Evolutionary conservation across 768 basidiomycete genomes (phyloP).

Genomic region (Kwoniella sp.): DNA sequence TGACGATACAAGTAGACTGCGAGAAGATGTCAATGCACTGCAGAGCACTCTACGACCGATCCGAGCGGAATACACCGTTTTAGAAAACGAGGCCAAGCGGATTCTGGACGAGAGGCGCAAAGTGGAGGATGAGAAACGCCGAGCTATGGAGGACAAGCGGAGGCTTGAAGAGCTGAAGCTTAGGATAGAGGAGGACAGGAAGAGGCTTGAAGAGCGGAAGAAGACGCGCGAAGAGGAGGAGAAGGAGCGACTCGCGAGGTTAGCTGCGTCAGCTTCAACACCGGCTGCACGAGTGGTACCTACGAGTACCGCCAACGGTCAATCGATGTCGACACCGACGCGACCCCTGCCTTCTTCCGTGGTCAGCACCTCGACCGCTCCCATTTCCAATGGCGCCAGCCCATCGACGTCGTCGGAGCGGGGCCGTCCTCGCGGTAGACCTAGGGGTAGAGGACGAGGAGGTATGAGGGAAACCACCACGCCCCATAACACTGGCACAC

Average conservation of each 20-base stretch:
- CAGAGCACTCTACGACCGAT: conserved; percentile 2
- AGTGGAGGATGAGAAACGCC: not conserved
- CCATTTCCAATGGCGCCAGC: not conserved
- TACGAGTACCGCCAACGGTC: not conserved
- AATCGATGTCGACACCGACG: not conserved
- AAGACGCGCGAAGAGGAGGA: conserved; percentile 30
- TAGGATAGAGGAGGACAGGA: conserved; percentile 25
- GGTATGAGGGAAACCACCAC: conserved; percentile 14
- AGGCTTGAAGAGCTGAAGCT: conserved; percentile 17
- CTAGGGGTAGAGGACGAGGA: conserved; percentile 23
- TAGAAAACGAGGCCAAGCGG: conserved; percentile 3
- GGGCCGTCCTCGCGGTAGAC: conserved; percentile 23
- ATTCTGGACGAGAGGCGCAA: conserved; percentile 5
- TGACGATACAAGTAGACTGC: conserved; percentile 2
- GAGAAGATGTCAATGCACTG: conserved; percentile 16
- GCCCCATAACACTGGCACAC: conserved; percentile 9
- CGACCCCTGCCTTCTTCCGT: not conserved
- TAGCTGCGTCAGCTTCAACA: conserved; percentile 1
- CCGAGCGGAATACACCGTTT: conserved; percentile 1
- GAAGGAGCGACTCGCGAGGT: conserved; percentile 10
- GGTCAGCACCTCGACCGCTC: not conserved
- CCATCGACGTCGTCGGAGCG: conserved; percentile 1
- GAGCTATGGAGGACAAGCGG: conserved; percentile 14
- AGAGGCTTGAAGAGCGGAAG: conserved; percentile 13
- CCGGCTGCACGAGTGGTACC: too few species aligned